Conservation (phyloP, 2,329 filamentous ascomycete genomes). For the Sclerotinia borealis region DNA sequence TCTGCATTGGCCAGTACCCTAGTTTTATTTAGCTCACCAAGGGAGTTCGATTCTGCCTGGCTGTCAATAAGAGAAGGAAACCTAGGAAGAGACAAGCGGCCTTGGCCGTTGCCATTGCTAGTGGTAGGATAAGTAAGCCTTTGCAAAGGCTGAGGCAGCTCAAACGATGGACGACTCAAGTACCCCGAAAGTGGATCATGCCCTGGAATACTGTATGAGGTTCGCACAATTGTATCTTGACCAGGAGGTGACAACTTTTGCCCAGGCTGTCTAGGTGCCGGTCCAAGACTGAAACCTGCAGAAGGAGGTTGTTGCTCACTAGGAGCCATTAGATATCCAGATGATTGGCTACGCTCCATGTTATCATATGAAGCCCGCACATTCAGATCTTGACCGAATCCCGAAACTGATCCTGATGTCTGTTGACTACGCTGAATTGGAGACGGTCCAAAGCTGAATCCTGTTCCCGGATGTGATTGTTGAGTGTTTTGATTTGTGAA, state of each 20-base stretch:
- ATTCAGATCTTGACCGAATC: background rate
- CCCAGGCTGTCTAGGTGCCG: background rate
- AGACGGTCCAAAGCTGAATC: background rate
- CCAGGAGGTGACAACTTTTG: background rate
- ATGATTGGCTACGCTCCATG: background rate
- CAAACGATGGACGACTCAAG: background rate
- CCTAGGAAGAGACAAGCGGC: slow-evolving; percentile 1
- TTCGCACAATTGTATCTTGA: background rate
- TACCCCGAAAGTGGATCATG: background rate
- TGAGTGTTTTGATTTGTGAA: background rate
- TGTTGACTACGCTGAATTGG: background rate
- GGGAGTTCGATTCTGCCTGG: background rate
- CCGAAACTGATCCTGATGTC: too few species aligned
- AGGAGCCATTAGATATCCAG: background rate
- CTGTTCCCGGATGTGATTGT: background rate
- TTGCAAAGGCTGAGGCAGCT: background rate
- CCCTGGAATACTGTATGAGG: background rate
- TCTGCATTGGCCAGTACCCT: slow-evolving; percentile 21
- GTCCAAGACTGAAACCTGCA: background rate
- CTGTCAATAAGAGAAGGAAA: background rate
- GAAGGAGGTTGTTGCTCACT: background rate
- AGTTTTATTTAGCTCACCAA: slow-evolving; percentile 2
- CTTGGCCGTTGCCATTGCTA: background rate
- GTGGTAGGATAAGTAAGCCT: background rate
- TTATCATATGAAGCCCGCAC: background rate